Conservation (phyloP, 176 grass and related monocot genomes). For the Avena atlantica region DNA sequence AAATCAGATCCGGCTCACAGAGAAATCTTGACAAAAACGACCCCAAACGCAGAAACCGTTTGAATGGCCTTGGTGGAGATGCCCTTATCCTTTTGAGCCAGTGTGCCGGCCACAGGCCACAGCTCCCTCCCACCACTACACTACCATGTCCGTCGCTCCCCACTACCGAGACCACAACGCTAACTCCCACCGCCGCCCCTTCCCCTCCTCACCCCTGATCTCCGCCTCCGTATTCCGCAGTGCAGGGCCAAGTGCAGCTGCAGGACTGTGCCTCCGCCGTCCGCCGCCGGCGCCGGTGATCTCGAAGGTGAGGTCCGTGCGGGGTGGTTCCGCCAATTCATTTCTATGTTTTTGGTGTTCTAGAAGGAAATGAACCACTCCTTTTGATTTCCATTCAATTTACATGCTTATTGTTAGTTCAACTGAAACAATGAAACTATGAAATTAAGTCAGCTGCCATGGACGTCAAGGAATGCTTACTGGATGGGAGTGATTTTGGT, state of each 20-base stretch:
- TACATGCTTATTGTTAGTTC: not conserved
- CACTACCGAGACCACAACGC: not conserved
- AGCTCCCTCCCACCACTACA: not conserved
- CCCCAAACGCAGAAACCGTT: no score
- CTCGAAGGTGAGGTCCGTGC: slow-evolving; percentile 41
- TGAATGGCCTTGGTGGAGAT: no score
- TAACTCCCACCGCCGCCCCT: not conserved
- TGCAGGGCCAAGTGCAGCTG: not conserved
- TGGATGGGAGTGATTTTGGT: not conserved
- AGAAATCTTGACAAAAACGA: no score
- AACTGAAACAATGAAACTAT: slow-evolving; percentile 2
- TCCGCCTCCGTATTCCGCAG: not conserved
- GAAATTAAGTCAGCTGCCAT: slow-evolving; percentile 10
- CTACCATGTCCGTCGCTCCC: slow-evolving; percentile 5
- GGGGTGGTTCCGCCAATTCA: not conserved
- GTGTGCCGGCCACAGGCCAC: not conserved
- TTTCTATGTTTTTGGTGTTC: not conserved
- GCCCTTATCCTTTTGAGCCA: slow-evolving; percentile 4
- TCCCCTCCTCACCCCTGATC: not conserved
- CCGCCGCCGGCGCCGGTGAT: slow-evolving; percentile 2
- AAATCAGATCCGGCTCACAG: no score
- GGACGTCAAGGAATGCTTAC: not conserved
- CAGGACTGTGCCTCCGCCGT: not conserved
- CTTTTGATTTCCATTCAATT: not conserved
- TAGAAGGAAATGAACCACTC: not conserved